Evolutionary conservation across 129 eudicot genomes (phyloP), one percentile per base, ranked within the genome.

Genomic region (Flaveria linearis): DNA sequence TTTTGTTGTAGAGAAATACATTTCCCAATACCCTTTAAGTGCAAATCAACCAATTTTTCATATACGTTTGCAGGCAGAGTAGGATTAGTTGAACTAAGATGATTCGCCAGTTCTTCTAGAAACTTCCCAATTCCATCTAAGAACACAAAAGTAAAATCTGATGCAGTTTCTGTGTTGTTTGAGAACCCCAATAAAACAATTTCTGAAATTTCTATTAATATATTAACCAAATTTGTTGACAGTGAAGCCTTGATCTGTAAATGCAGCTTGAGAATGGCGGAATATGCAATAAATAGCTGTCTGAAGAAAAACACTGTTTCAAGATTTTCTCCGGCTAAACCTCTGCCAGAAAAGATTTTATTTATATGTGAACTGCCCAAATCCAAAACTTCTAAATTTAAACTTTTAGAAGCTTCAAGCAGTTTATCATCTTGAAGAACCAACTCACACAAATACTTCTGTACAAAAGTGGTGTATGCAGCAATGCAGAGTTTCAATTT

Each of bases 1-100:
- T 91, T 94, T 45, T 90, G 90, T 78, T 91, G 97, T 72, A 94
- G 86, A 12, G 87, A 83, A 46, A 91, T 94, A 86, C 99, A 94
- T 81, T 87, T 91, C 72, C 99, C 99, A 17, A 94, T 82, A 33
- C 90, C 93, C 77, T 69, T 83, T 68, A 89, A 75, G 79, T 94
- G 96, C 64, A 94, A 83, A 74, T 82, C 83, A 58, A 91, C 82
- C 28, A 91, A 80, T 82, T 80, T 80, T 69, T 49, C 78, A 72
- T 82, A 91, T 51, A 87, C 47, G 20, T 84, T 36, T 73, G 77
- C 20, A 46, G 99, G 78, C 63, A 78, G 75, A 18, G 67, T 70
- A 50, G 86, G 81, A 68, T 84, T 80, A 9, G 83, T 50, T 18
- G 55, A 58, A 61, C 79, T 75, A 73, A 86, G 86, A 74, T 78